These are phyloP conservation scores for Lipomyces sp. DNA, from an alignment of 805 yeast species.

Conservation along the genomic window DNA sequence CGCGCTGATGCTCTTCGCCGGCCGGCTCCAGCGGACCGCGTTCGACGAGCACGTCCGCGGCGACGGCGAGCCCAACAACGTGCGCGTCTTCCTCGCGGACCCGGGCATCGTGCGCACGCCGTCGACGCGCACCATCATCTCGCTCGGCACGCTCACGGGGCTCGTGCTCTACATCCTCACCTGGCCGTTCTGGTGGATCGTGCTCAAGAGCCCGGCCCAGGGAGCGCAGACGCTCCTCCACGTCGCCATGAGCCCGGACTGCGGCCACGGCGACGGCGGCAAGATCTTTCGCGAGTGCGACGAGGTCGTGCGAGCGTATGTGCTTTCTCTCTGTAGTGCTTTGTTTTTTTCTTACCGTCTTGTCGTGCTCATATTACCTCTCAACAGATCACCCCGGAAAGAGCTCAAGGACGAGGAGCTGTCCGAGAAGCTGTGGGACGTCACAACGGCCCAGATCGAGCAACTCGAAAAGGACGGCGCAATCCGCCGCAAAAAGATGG, in stretches of 20 bases:
- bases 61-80: slow-evolving; percentile 64
- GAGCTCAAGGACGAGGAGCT: slow-evolving; percentile 63
- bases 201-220: slow-evolving; percentile 67
- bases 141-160: slow-evolving; percentile 67
- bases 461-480: slow-evolving; percentile 53
- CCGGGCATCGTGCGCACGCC: slow-evolving; percentile 93
- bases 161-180: slow-evolving; percentile 60
- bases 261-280: slow-evolving; percentile 61
- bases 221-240: slow-evolving; percentile 78
- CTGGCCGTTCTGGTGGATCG: slow-evolving; percentile 80
- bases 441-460: slow-evolving; percentile 57
- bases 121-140: slow-evolving; percentile 70
- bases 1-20: slow-evolving; percentile 68
- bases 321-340: not conserved
- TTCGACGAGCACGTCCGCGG: slow-evolving; percentile 53
- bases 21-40: slow-evolving; percentile 69
- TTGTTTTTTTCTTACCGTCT: not conserved
- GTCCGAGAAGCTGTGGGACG: slow-evolving; percentile 58
- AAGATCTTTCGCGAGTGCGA: slow-evolving; percentile 71
- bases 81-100: slow-evolving; percentile 71
- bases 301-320: slow-evolving; percentile 25
- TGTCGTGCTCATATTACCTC: no score
- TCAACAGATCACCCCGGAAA: slow-evolving; percentile 51
- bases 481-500: slow-evolving; percentile 42
- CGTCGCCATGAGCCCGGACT: slow-evolving; percentile 68